Evolutionary conservation across 495 filamentous ascomycete genomes (phyloP).

Genomic region (Trichodelitschia bisporula): DNA sequence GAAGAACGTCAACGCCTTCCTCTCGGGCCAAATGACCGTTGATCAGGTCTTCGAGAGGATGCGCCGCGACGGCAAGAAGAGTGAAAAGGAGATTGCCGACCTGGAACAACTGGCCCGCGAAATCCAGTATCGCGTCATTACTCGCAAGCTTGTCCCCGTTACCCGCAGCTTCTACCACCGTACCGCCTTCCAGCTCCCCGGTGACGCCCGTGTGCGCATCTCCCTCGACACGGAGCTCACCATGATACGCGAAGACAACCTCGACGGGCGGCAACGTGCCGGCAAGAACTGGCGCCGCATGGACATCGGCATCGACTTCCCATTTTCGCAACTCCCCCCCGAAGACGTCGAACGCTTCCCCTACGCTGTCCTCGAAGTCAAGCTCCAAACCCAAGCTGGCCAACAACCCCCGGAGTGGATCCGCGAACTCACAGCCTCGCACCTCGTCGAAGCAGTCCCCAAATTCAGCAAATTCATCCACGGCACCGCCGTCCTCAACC

Average conservation of each 20-base stretch:
- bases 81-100: constrained; percentile 65
- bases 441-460: constrained; percentile 90
- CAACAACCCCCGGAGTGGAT: constrained; percentile 96
- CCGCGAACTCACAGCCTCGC: constrained; percentile 67
- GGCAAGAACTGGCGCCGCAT: constrained; percentile 89
- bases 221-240: constrained; percentile 90
- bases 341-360: constrained; percentile 79
- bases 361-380: constrained; percentile 91
- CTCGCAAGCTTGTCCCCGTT: constrained; percentile 60
- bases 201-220: constrained; percentile 87
- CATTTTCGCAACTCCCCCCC: constrained; percentile 69
- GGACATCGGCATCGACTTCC: constrained; percentile 93
- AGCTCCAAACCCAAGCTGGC: constrained; percentile 91
- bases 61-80: constrained; percentile 77
- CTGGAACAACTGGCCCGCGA: constrained; percentile 76
- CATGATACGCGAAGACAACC: constrained; percentile 85
- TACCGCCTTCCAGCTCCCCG: constrained; percentile 91
- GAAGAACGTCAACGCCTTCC: constrained; percentile 82
- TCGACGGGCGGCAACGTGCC: constrained; percentile 50
- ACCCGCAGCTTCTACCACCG: constrained; percentile 91
- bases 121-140: constrained; percentile 78
- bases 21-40: constrained; percentile 59
- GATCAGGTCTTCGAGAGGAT: constrained; percentile 79
- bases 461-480: constrained; percentile 99
- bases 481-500: constrained; percentile 68